Evolutionary conservation across 345 rosid species (phyloP).

Genomic region (Eucalyptus albens): DNA sequence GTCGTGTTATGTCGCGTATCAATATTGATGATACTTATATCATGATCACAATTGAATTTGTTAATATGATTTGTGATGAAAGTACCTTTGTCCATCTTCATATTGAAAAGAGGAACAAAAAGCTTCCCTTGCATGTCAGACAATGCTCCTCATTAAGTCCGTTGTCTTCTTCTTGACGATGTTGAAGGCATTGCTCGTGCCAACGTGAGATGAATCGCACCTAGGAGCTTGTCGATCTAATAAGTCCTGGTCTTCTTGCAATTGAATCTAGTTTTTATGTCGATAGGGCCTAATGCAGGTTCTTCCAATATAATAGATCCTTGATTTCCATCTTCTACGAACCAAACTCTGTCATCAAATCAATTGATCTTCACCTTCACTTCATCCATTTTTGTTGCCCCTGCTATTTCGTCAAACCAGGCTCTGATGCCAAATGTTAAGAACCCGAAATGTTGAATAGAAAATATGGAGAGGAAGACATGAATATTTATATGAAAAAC

Average conservation of each 20-base stretch:
- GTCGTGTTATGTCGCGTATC: accelerated
- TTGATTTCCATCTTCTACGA: neutral
- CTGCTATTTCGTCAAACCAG: accelerated
- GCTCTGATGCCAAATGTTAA: neutral
- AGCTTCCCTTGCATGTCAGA: no score
- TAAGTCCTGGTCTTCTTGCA: neutral
- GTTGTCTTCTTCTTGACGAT: no score
- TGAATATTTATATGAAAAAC: neutral
- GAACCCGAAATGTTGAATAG: accelerated
- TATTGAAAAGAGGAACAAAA: no score
- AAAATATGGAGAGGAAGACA: neutral
- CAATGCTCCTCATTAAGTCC: no score
- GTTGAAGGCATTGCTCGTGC: neutral
- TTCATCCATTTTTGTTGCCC: neutral
- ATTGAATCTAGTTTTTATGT: neutral
- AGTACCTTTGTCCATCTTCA: no score
- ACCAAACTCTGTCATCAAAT: neutral
- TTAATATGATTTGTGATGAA: no score
- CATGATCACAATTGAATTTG: no score
- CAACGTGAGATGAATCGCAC: neutral
- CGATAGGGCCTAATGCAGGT: accelerated
- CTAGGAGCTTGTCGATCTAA: no score
- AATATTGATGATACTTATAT: accelerated
- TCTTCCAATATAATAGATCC: neutral
- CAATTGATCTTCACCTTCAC: neutral